Conservation (phyloP, 208 protist species). For the Crithidia brevicula region DNA sequence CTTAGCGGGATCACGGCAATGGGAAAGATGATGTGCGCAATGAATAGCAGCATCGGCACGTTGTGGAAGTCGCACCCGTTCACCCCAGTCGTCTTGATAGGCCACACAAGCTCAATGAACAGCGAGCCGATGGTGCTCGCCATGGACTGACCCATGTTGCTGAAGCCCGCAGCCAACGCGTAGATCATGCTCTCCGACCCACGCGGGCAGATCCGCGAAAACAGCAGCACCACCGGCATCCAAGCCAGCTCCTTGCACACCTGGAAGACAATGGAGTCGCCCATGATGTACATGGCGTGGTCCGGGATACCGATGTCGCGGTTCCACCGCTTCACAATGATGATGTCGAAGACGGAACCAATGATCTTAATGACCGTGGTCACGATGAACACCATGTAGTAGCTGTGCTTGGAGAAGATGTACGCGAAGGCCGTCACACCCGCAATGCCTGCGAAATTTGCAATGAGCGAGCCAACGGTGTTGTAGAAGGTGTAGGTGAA, state of each 20-base stretch:
- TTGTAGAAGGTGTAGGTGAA: constrained; percentile 59
- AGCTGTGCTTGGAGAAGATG: constrained; percentile 51
- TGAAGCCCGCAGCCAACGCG: constrained; percentile 61
- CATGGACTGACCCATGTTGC: constrained; percentile 65
- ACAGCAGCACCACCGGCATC: constrained; percentile 74
- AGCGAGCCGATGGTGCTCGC: constrained; percentile 47
- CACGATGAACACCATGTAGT: constrained; percentile 45
- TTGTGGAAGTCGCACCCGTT: constrained; percentile 66
- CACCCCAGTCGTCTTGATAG: constrained; percentile 28
- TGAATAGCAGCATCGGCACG: constrained; percentile 48
- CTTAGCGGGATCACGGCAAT: constrained; percentile 49
- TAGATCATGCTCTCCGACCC: constrained; percentile 77
- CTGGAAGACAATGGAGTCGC: constrained; percentile 66
- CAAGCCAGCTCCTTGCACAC: constrained; percentile 59
- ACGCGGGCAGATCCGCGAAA: constrained; percentile 72
- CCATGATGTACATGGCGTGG: constrained; percentile 70
- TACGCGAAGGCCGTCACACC: constrained; percentile 48
- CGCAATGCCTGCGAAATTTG: constrained; percentile 30
- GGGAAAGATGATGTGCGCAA: constrained; percentile 51
- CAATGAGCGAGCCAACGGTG: constrained; percentile 52
- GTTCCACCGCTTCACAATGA: constrained; percentile 78
- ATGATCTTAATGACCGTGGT: constrained; percentile 48
- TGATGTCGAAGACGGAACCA: constrained; percentile 65
- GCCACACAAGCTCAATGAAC: constrained; percentile 53
- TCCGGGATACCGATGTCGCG: constrained; percentile 42